These are phyloP conservation scores for Datisca glomerata DNA, from an alignment of 306 rosid genomes.

Conservation along the genomic window DNA sequence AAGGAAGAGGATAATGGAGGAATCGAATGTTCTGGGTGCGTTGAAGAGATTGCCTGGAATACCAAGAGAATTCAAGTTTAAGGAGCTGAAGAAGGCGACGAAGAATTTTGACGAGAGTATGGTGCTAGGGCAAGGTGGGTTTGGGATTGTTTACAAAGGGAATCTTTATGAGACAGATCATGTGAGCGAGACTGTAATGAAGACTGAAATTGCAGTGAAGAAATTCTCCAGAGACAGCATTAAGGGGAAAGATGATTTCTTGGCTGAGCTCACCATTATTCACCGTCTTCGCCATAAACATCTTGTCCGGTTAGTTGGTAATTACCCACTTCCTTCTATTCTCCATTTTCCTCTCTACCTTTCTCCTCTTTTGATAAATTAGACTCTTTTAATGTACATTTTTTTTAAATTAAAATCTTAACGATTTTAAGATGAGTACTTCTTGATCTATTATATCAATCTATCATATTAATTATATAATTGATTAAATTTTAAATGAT, in stretches of 20 bases:
- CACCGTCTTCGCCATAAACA: conserved; percentile 45
- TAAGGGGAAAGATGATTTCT: conserved; percentile 32
- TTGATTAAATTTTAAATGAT: too few relatives aligned
- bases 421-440: too few relatives aligned
- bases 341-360: neutral
- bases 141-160: conserved; percentile 41
- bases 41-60: conserved; percentile 35
- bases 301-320: conserved; percentile 41
- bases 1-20: conserved; percentile 13
- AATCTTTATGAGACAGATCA: conserved; percentile 14
- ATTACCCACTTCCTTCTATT: neutral
- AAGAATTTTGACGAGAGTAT: conserved; percentile 28
- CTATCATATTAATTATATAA: too few relatives aligned
- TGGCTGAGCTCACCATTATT: conserved; percentile 49
- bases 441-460: too few relatives aligned
- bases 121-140: conserved; percentile 39
- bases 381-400: too few relatives aligned
- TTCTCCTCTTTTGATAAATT: neutral
- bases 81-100: conserved; percentile 33
- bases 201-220: conserved; percentile 33
- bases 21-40: conserved; percentile 16
- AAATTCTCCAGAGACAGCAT: conserved; percentile 30
- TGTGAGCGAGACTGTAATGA: neutral
- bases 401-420: too few relatives aligned
- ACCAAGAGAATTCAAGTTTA: conserved; percentile 34